A percentile compares a stretch with the other conserved stretches of the same genome.
Evolutionary conservation across 345 rosid species (phyloP).

Genomic region (Arabis alpina): DNA sequence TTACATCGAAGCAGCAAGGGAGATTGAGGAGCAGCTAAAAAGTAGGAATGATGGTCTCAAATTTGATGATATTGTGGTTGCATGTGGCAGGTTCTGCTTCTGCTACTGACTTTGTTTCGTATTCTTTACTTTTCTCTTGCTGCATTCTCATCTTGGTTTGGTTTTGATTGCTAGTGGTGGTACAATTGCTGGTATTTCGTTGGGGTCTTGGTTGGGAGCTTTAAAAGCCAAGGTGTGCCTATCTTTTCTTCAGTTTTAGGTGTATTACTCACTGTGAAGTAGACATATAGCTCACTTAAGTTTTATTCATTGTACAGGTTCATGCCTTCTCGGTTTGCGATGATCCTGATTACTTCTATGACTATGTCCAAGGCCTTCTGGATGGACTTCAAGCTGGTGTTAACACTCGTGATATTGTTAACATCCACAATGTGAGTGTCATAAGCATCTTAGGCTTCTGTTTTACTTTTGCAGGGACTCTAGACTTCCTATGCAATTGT

Average conservation of each 20-base stretch:
- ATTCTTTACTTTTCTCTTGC: background rate
- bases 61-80: conserved; percentile 89
- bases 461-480: background rate
- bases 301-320: conserved; percentile 55
- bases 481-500: background rate
- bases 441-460: conserved; percentile 4
- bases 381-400: conserved; percentile 87
- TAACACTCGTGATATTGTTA: conserved; percentile 62
- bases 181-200: conserved; percentile 83
- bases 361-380: conserved; percentile 79
- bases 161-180: conserved; percentile 66
- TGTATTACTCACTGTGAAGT: background rate
- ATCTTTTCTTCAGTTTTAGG: conserved; percentile 1
- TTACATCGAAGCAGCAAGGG: conserved; percentile 81
- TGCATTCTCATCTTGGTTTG: conserved; percentile 23
- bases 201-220: conserved; percentile 76
- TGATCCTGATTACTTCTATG: conserved; percentile 86
- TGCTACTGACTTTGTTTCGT: conserved; percentile 13
- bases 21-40: conserved; percentile 83
- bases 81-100: conserved; percentile 89
- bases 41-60: conserved; percentile 45
- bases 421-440: conserved; percentile 71
- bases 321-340: conserved; percentile 95
- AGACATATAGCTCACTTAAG: conserved; percentile 20
- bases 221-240: conserved; percentile 77